A percentile compares a stretch with the other conserved stretches of the same genome.
These are phyloP conservation scores for Hibiscus syriacus DNA, from an alignment of 345 rosid species.

Conservation along the genomic window DNA sequence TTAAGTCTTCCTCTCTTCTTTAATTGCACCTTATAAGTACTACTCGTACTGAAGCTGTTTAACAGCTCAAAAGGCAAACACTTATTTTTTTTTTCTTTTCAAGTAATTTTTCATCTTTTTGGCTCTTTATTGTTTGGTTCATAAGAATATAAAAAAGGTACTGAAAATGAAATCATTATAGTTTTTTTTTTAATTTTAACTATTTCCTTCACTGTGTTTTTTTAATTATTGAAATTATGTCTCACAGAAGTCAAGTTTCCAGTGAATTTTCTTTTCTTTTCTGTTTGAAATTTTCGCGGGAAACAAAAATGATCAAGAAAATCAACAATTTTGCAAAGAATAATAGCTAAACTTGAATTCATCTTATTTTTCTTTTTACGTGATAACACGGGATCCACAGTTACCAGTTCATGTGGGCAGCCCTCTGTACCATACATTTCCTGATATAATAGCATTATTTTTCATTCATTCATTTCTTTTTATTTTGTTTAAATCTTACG, in stretches of 20 bases:
- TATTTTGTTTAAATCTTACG: neutral
- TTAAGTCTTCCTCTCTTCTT: neutral
- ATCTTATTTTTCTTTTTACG: neutral
- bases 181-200: neutral
- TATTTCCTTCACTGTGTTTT: neutral
- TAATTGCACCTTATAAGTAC: conserved; percentile 21
- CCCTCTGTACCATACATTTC: neutral
- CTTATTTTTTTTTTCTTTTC: neutral
- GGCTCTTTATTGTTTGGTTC: neutral
- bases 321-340: neutral
- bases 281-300: neutral
- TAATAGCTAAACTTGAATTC: neutral
- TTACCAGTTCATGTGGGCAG: neutral
- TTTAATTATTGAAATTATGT: too few relatives aligned
- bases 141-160: neutral
- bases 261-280: neutral
- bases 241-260: neutral
- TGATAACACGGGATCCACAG: neutral
- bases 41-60: neutral
- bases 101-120: neutral
- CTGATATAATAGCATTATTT: neutral
- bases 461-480: too few relatives aligned
- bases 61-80: conserved; percentile 2
- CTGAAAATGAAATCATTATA: neutral
- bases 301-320: neutral